Evolutionary conservation across 1,284 basidiomycete genomes (phyloP), one percentile per base, ranked within the genome.

Genomic region (Polyporus tsugae): DNA sequence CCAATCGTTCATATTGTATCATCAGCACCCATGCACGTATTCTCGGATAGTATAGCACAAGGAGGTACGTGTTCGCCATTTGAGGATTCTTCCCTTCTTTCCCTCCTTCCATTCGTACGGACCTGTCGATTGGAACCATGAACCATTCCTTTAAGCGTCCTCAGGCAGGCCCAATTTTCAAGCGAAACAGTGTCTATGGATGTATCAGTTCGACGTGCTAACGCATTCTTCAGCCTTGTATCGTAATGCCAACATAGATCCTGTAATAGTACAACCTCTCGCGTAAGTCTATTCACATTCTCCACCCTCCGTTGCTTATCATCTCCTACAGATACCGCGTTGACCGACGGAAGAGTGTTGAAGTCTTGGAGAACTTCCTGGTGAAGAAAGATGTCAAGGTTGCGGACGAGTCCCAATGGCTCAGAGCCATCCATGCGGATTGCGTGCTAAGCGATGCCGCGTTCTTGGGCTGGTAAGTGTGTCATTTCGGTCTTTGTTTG

Each of bases 381-480:
- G 73, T 76, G 2, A 79, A 82, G 69, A 89, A 92, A 72, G 85
- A 89, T 9, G 71, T 70, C n/a, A 84, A 89, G 69, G 76, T 92
- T 9, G 79, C 82, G 36, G 81, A 84, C 53, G 92, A 94, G 77
- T 78, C 80, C 0, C 73, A 77, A 29, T 94, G 91, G 91, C 82
- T 94, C 5, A 75, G 74, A 6, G 78, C 82, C 5, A 82, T 88
- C 36, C 70, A 79, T 0, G 87, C 88, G 1, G 82, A 89, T 70
- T 88, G 87, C 61, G 91, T 94, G 1, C 77, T 94, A 44, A 92
- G 90, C 74, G 92, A 94, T 75, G 90, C 92, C 4, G 91, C 91
- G 1, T 94, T 93, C 75, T 82, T 94, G 25, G 92, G 90, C 63
- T 93, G 92, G 92, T 92, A 75, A 10, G 22, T 13, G 22, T 66